Conservation (phyloP, 345 rosid species). For the Pugionium dolabratum region DNA sequence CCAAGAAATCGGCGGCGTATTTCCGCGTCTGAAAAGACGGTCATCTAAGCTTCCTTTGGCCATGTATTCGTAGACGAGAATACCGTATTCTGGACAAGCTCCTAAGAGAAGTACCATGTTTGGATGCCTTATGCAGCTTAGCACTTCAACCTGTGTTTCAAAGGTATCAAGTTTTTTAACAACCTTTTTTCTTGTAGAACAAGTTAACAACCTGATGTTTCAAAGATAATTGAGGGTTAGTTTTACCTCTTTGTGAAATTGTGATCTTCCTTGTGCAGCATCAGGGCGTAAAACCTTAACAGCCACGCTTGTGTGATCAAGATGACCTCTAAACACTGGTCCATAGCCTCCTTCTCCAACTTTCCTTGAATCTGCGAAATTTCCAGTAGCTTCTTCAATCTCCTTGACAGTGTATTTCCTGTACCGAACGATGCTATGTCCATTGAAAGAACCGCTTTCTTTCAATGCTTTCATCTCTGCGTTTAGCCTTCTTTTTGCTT, state of each 20-base stretch:
- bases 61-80: conserved; percentile 89
- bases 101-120: conserved; percentile 96
- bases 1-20: conserved; percentile 73
- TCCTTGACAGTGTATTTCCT: conserved; percentile 75
- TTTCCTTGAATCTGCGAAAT: conserved; percentile 53
- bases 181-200: conserved; percentile 7
- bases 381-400: conserved; percentile 66
- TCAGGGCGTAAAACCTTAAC: conserved; percentile 62
- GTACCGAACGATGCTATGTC: conserved; percentile 49
- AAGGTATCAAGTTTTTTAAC: not conserved
- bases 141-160: conserved; percentile 65
- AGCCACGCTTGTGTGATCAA: conserved; percentile 85
- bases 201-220: not conserved
- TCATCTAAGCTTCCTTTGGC: conserved; percentile 42
- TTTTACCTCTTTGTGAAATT: conserved; percentile 74
- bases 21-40: conserved; percentile 59
- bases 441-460: conserved; percentile 44
- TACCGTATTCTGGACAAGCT: conserved; percentile 90
- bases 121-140: conserved; percentile 92
- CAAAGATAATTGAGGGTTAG: too few relatives aligned
- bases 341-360: conserved; percentile 99
- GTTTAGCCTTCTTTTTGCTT: conserved; percentile 41
- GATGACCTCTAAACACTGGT: conserved; percentile 58
- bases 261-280: conserved; percentile 44
- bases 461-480: conserved; percentile 50